phyloP scores from a whole-genome alignment of 352 stramenopile species.

The Phytophthora tentaculata region DNA sequence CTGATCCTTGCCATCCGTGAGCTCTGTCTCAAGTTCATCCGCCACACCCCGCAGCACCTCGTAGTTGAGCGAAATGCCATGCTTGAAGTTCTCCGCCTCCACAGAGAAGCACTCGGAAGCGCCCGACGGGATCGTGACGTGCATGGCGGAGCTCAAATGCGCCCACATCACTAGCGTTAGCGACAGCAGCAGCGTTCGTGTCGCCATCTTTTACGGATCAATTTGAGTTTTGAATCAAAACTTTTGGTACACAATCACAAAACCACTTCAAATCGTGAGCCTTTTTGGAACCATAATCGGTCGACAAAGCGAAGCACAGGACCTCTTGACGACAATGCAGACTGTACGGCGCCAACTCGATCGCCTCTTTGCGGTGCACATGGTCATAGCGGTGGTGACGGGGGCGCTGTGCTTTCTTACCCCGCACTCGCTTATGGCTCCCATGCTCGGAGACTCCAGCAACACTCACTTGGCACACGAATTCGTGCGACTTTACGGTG shows the following conservation, averaged over 20 bases:
- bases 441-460: constrained; percentile 72
- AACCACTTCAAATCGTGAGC: constrained; percentile 17
- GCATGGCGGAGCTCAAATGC: constrained; percentile 37
- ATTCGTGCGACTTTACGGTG: constrained; percentile 88
- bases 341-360: constrained; percentile 80
- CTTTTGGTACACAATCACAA: not conserved
- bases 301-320: not conserved
- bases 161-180: constrained; percentile 19
- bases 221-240: constrained; percentile 2
- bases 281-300: not conserved
- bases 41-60: constrained; percentile 76
- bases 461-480: constrained; percentile 89
- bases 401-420: constrained; percentile 77
- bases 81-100: constrained; percentile 72
- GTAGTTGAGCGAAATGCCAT: constrained; percentile 90
- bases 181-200: constrained; percentile 16
- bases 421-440: constrained; percentile 82
- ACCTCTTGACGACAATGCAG: constrained; percentile 43
- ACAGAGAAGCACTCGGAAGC: constrained; percentile 77
- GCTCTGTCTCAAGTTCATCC: constrained; percentile 69
- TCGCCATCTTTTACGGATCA: constrained; percentile 10
- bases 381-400: constrained; percentile 68
- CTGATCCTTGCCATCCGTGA: constrained; percentile 65
- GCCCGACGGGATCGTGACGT: constrained; percentile 53
- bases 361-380: constrained; percentile 80